phyloP scores from a whole-genome alignment of 345 rosid genomes.

The Xanthoceras sorbifolium region DNA sequence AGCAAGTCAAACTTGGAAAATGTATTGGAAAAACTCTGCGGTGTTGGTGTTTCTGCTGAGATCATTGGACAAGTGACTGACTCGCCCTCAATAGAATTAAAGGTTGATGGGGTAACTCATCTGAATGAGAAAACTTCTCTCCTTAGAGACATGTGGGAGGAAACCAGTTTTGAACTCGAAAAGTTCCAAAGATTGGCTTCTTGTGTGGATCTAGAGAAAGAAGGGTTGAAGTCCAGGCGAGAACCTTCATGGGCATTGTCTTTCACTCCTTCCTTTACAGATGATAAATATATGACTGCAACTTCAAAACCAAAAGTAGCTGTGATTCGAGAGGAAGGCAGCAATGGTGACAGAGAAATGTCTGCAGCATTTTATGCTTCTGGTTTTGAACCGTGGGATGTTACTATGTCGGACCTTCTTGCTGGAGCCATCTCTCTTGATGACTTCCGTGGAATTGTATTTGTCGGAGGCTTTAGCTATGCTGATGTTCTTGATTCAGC shows the following conservation, averaged over 20 bases:
- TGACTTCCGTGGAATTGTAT: conserved; percentile 79
- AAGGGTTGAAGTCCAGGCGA: conserved; percentile 71
- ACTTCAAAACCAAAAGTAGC: conserved; percentile 83
- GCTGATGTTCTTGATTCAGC: conserved; percentile 96
- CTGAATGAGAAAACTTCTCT: conserved; percentile 61
- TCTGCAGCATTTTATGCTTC: conserved; percentile 85
- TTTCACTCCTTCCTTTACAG: conserved; percentile 72
- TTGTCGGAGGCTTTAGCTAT: conserved; percentile 96
- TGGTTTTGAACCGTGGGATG: conserved; percentile 97
- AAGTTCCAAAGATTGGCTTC: conserved; percentile 77
- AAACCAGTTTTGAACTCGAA: conserved; percentile 83
- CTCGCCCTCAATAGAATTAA: conserved; percentile 52
- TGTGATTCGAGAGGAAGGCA: conserved; percentile 93
- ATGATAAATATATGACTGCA: conserved; percentile 52
- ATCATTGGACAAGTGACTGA: conserved; percentile 73
- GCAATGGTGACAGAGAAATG: conserved; percentile 98
- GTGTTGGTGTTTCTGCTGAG: conserved; percentile 51
- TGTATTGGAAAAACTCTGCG: conserved; percentile 55
- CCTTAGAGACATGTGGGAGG: conserved; percentile 93
- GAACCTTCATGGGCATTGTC: conserved; percentile 77
- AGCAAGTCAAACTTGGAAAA: conserved; percentile 56
- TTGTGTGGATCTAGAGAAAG: conserved; percentile 85
- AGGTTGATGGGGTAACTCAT: conserved; percentile 57
- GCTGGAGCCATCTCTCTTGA: conserved; percentile 55
- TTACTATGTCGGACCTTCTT: conserved; percentile 89